A percentile compares a stretch with the other conserved stretches of the same genome.
Evolutionary conservation across 768 basidiomycete genomes (phyloP).

Genomic region (Hygrophoropsis aurantiaca): DNA sequence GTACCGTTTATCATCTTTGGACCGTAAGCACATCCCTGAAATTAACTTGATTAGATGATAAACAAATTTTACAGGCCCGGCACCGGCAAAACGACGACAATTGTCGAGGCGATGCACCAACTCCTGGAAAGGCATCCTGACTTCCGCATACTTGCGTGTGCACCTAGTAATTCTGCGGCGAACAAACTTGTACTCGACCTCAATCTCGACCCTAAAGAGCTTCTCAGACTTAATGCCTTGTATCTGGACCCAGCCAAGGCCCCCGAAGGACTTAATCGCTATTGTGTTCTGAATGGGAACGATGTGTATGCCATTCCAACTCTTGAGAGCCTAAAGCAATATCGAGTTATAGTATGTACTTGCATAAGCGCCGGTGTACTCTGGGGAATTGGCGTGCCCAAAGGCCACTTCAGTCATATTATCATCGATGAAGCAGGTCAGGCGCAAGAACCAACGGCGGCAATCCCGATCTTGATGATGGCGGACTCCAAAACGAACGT

Average conservation of each 20-base stretch:
- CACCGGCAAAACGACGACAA: slow-evolving; percentile 66
- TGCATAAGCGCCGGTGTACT: slow-evolving; percentile 54
- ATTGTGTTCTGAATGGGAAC: slow-evolving; percentile 40
- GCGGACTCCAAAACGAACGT: slow-evolving; percentile 33
- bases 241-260: slow-evolving; percentile 39
- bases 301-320: slow-evolving; percentile 40
- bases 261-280: slow-evolving; percentile 36
- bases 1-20: slow-evolving; percentile 63
- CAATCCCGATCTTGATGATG: slow-evolving; percentile 41
- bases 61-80: slow-evolving; percentile 42
- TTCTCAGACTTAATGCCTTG: slow-evolving; percentile 56
- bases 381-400: slow-evolving; percentile 44
- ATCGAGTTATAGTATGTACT: slow-evolving; percentile 55
- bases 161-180: slow-evolving; percentile 67
- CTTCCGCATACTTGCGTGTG: slow-evolving; percentile 56
- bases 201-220: slow-evolving; percentile 27
- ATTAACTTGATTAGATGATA: neutral
- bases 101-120: slow-evolving; percentile 62
- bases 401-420: slow-evolving; percentile 60
- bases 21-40: slow-evolving; percentile 44
- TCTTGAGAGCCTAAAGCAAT: slow-evolving; percentile 36
- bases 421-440: slow-evolving; percentile 69
- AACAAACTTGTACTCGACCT: slow-evolving; percentile 46
- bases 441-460: slow-evolving; percentile 57
- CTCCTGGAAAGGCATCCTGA: slow-evolving; percentile 40